A percentile compares a stretch with the other conserved stretches of the same genome.
These are phyloP conservation scores for Pseudopediastrum boryanum DNA, from an alignment of 139 green algal species.

Conservation along the genomic window DNA sequence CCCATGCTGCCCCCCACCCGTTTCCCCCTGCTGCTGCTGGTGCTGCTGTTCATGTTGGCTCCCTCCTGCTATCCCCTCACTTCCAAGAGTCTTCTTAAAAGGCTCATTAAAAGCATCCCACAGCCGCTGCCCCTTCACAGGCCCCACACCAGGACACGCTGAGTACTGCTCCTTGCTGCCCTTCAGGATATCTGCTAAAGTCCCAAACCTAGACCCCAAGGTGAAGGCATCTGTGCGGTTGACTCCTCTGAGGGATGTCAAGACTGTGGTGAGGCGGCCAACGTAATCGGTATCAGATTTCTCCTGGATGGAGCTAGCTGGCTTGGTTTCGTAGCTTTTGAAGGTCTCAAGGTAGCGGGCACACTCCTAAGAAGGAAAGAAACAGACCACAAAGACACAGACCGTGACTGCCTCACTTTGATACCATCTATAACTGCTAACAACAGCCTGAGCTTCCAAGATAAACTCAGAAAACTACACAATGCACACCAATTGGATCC, in stretches of 20 bases:
- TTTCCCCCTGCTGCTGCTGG: no score
- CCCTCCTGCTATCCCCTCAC: no score
- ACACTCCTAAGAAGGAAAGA: constrained; percentile 74
- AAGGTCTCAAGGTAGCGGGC: constrained; percentile 93
- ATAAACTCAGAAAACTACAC: not conserved
- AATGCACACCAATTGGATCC: not conserved
- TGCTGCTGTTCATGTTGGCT: no score
- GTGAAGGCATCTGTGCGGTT: constrained; percentile 84
- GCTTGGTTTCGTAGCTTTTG: constrained; percentile 93
- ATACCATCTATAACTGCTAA: not conserved
- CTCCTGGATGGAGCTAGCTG: constrained; percentile 75
- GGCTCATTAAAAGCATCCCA: constrained; percentile 57
- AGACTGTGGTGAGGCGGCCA: constrained; percentile 63
- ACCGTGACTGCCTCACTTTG: not conserved
- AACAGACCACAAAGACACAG: not conserved
- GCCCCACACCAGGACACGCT: constrained; percentile 83
- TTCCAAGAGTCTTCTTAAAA: constrained; percentile 32
- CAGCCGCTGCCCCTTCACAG: constrained; percentile 76
- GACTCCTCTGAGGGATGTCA: constrained; percentile 76
- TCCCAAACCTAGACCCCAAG: constrained; percentile 58
- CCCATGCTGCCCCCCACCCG: no score
- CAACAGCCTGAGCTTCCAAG: not conserved
- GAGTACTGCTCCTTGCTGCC: constrained; percentile 64
- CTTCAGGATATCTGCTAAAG: constrained; percentile 42
- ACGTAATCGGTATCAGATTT: constrained; percentile 73